phyloP scores from a whole-genome alignment of 2,329 filamentous ascomycete species.

The Fusarium tjaetaba region DNA sequence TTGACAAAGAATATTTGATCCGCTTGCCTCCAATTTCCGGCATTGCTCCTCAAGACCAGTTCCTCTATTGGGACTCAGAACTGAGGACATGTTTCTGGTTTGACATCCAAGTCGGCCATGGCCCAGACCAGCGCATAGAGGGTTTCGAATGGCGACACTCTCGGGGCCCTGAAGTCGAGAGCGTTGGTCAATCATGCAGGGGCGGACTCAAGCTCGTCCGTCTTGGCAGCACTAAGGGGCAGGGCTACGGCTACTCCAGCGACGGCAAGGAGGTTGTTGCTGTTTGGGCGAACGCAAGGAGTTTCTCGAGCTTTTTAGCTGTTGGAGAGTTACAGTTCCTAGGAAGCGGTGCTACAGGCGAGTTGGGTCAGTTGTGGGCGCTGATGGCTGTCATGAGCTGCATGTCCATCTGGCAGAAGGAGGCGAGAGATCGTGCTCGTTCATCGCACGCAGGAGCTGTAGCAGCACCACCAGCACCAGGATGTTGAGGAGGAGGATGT shows the following conservation, averaged over 20 bases:
- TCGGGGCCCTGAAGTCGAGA: conserved; percentile 32
- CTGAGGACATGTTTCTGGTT: conserved; percentile 35
- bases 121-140: conserved; percentile 12
- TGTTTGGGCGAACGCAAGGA: conserved; percentile 33
- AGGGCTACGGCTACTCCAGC: conserved; percentile 35
- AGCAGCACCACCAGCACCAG: too few relatives aligned
- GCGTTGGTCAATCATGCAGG: conserved; percentile 23
- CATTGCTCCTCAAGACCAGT: conserved; percentile 7
- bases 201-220: conserved; percentile 42
- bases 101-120: conserved; percentile 30
- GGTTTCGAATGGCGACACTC: conserved; percentile 41
- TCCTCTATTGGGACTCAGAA: conserved; percentile 15
- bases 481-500: not conserved
- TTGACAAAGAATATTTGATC: not conserved
- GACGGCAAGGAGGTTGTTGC: conserved; percentile 41
- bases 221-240: conserved; percentile 16
- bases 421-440: not conserved
- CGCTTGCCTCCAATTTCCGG: conserved; percentile 14
- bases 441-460: too few relatives aligned
- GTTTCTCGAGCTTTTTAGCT: conserved; percentile 19
- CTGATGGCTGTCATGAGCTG: conserved; percentile 43
- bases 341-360: conserved; percentile 41
- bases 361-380: conserved; percentile 38
- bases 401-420: conserved; percentile 37
- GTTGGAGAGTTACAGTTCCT: conserved; percentile 42